These are phyloP conservation scores for Salvia sclarea DNA, from an alignment of 305 asterid genomes.

Conservation along the genomic window DNA sequence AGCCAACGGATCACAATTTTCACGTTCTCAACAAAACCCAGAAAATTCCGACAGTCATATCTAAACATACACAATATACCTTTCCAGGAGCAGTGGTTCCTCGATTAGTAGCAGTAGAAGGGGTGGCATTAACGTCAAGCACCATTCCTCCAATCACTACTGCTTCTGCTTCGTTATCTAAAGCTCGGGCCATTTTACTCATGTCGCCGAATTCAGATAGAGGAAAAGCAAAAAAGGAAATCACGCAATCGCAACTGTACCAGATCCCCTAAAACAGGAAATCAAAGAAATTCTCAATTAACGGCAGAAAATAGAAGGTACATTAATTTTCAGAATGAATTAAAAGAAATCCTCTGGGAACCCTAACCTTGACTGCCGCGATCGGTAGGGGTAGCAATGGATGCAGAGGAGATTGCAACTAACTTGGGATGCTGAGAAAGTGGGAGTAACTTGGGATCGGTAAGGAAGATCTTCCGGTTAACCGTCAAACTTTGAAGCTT, in stretches of 20 bases:
- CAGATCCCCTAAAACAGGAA: background rate
- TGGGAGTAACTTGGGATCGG: too few species aligned
- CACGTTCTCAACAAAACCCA: background rate
- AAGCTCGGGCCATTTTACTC: conserved; percentile 25
- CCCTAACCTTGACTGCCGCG: background rate
- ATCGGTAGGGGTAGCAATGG: background rate
- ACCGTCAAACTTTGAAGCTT: too few species aligned
- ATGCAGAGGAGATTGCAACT: too few species aligned
- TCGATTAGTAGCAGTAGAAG: conserved; percentile 58
- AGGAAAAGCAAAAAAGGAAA: background rate
- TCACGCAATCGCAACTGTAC: background rate
- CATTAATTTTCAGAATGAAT: too few species aligned
- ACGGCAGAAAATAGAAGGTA: background rate
- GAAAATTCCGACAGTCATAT: background rate
- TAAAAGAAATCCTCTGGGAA: background rate
- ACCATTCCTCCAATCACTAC: conserved; percentile 90
- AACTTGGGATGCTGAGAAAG: too few species aligned
- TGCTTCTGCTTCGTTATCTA: conserved; percentile 41
- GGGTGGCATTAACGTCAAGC: conserved; percentile 70
- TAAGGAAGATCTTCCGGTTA: too few species aligned
- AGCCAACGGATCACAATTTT: background rate
- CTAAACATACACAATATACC: conserved; percentile 39
- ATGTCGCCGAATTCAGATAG: conserved; percentile 26
- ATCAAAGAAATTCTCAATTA: too few species aligned
- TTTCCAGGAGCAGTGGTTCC: conserved; percentile 95